phyloP scores from a whole-genome alignment of 2,329 filamentous ascomycete species.

The Pseudocercospora vitis region DNA sequence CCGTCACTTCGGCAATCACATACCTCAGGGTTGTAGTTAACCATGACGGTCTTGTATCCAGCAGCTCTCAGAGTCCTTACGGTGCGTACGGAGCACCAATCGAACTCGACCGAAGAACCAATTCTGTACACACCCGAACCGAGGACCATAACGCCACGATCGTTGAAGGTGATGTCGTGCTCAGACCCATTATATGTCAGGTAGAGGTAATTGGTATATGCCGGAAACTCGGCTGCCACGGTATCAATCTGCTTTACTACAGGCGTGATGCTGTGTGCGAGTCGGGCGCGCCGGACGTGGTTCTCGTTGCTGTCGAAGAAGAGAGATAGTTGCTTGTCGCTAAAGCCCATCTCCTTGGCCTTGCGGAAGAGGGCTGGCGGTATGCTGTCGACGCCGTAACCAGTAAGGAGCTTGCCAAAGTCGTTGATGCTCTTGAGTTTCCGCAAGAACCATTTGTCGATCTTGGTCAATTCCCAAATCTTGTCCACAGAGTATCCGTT shows the following conservation, averaged over 20 bases:
- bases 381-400: constrained; percentile 65
- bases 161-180: constrained; percentile 79
- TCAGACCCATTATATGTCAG: constrained; percentile 91
- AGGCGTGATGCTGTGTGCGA: constrained; percentile 83
- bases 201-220: constrained; percentile 93
- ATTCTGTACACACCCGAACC: constrained; percentile 97
- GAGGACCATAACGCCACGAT: constrained; percentile 93
- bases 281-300: constrained; percentile 76
- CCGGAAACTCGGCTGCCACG: constrained; percentile 93
- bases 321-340: constrained; percentile 86
- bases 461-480: constrained; percentile 97
- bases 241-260: constrained; percentile 99
- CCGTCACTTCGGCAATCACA: constrained; percentile 58
- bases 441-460: constrained; percentile 97
- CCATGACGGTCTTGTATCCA: constrained; percentile 93
- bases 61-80: constrained; percentile 84
- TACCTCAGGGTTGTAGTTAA: constrained; percentile 54
- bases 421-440: constrained; percentile 88
- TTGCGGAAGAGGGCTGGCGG: constrained; percentile 68
- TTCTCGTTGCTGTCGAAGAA: constrained; percentile 96
- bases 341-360: constrained; percentile 93
- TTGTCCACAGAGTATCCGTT: constrained; percentile 90
- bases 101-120: constrained; percentile 96
- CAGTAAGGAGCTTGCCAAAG: constrained; percentile 77
- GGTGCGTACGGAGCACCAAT: constrained; percentile 96